These are phyloP conservation scores for Fusarium cicatricum DNA, from an alignment of 2,329 filamentous ascomycete genomes.

Conservation along the genomic window DNA sequence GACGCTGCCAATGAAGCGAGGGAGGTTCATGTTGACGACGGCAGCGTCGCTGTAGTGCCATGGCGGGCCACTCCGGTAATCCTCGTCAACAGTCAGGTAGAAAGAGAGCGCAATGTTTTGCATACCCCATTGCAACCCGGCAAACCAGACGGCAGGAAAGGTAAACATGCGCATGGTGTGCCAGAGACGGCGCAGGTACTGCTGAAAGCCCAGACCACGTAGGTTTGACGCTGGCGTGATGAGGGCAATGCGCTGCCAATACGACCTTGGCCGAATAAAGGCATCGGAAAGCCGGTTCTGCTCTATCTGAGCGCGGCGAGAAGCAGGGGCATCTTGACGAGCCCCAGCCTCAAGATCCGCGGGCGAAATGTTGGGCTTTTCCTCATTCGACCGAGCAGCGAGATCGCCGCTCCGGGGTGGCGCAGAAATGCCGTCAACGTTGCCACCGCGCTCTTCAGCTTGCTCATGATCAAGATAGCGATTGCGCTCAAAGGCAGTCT, in stretches of 20 bases:
- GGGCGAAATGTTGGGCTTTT: conserved; percentile 12
- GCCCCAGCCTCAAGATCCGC: conserved; percentile 19
- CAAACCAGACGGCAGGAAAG: conserved; percentile 65
- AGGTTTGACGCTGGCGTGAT: conserved; percentile 65
- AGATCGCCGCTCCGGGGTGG: background rate
- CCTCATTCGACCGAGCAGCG: background rate
- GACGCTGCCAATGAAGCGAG: conserved; percentile 61
- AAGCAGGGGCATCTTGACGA: conserved; percentile 20
- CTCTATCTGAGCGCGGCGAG: conserved; percentile 24
- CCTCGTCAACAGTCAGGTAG: conserved; percentile 65
- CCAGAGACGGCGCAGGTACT: conserved; percentile 61
- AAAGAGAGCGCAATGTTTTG: conserved; percentile 69
- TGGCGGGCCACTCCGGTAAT: conserved; percentile 61
- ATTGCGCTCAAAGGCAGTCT: conserved; percentile 58
- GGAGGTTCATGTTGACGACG: conserved; percentile 66
- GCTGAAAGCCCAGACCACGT: conserved; percentile 60
- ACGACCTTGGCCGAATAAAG: conserved; percentile 53
- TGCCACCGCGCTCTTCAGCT: conserved; percentile 13
- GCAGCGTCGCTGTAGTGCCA: conserved; percentile 63
- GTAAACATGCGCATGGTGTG: conserved; percentile 65
- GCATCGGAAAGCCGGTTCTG: conserved; percentile 35
- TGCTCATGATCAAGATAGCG: conserved; percentile 44
- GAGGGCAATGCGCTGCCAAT: conserved; percentile 62
- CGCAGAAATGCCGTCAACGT: conserved; percentile 28
- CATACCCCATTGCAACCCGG: conserved; percentile 66